Evolutionary conservation across 345 rosid genomes (phyloP), one percentile per base, ranked within the genome.

Genomic region (Ceriops decandra): DNA sequence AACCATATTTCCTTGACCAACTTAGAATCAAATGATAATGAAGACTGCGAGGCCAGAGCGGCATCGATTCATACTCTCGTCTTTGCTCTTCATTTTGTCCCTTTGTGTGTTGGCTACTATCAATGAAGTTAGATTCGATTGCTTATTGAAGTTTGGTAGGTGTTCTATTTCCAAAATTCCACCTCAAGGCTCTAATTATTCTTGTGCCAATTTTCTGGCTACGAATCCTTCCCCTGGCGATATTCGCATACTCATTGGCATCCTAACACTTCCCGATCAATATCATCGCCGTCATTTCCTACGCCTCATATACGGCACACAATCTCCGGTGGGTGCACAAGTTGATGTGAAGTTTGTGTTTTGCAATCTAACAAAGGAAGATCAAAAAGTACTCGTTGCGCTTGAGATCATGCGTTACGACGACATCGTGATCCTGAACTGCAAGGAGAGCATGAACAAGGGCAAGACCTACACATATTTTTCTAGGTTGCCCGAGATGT

Each of bases 291-390:
- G 98, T 2, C 82, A 90, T 74, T 86, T 89, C 67, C 79, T 89
- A 2, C 88, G 97, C 28, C 60, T 90, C 35, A 73, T 93, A 64
- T 90, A 88, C 63, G 92, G 96, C 9, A 82, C 87, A 6, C 97
- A 90, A 46, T 61, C 77, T 32, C 65, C 71, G 0, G 49, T 6
- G 1, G 86, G 87, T 1, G 87, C 82, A 8, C 71, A 78, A 75
- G 66, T 93, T 13, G 96, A 93, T 56, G 85, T 93, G n/a, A 90
- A 86, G 85, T 93, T 93, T 27, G 93, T 93, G 57, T 90, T 93
- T 19, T 93, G 98, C 81, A 93, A 90, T 70, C 76, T 93, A 21
- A 90, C 97, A 2, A 93, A 87, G 66, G 97, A 90, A 69, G 97
- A 93, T 27, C 98, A 93, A 57, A 86, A 77, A 62, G 83, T 89